Evolutionary conservation across 345 rosid species (phyloP).

Genomic region (Rhodamnia rubescens): DNA sequence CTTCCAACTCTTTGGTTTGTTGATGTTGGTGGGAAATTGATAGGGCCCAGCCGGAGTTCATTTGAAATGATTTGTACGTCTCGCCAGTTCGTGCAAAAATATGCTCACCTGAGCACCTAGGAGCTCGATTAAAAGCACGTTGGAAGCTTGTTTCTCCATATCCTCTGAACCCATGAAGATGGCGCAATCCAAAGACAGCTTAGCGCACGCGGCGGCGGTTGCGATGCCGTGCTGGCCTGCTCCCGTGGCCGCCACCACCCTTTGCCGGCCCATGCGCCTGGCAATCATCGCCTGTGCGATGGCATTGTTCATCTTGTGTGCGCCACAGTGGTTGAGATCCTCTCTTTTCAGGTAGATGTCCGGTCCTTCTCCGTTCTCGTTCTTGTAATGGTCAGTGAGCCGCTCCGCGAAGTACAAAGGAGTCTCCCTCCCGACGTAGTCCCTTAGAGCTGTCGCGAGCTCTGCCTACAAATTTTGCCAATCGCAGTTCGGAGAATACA

Average conservation of each 20-base stretch:
- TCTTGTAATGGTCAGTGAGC: slow-evolving; percentile 56
- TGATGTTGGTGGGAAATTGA: not conserved
- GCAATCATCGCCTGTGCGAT: slow-evolving; percentile 81
- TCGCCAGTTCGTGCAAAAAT: not conserved
- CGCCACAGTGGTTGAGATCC: slow-evolving; percentile 69
- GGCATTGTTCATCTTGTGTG: slow-evolving; percentile 88
- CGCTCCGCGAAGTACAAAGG: slow-evolving; percentile 65
- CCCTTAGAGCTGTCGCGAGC: slow-evolving; percentile 44
- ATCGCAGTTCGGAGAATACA: not conserved
- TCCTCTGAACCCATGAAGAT: slow-evolving; percentile 63
- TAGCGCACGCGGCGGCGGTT: slow-evolving; percentile 80
- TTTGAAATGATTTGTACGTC: not conserved
- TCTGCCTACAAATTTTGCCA: slow-evolving; percentile 30
- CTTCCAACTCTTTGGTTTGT: not conserved
- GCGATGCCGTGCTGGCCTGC: slow-evolving; percentile 93
- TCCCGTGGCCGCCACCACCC: slow-evolving; percentile 63
- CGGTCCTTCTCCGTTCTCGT: slow-evolving; percentile 46
- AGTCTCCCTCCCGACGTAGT: slow-evolving; percentile 76
- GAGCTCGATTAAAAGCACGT: slow-evolving; percentile 44
- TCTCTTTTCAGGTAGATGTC: slow-evolving; percentile 79
- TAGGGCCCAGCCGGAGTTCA: not conserved
- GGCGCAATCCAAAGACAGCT: slow-evolving; percentile 48
- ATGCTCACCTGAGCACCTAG: slow-evolving; percentile 49
- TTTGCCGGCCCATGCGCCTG: slow-evolving; percentile 49
- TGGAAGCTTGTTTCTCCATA: slow-evolving; percentile 52